phyloP scores from a whole-genome alignment of 164 flowering plant species.

The Amborella trichopoda region DNA sequence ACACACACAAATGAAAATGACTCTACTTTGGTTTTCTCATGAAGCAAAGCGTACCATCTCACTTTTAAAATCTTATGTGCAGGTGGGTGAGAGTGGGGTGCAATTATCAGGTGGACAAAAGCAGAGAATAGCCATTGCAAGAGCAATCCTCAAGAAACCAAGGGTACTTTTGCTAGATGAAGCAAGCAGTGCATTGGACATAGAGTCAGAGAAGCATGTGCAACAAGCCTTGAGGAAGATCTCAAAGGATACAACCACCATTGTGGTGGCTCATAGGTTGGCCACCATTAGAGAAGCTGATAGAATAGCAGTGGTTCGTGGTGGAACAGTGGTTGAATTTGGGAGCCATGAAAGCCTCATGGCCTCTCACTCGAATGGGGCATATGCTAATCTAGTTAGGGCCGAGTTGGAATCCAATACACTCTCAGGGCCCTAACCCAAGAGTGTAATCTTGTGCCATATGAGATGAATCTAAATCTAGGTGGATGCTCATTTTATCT shows the following conservation, averaged over 20 bases:
- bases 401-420: slow-evolving; percentile 56
- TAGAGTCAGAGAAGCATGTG: slow-evolving; percentile 66
- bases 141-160: slow-evolving; percentile 52
- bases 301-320: slow-evolving; percentile 40
- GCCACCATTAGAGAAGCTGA: slow-evolving; percentile 57
- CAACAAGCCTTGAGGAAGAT: slow-evolving; percentile 47
- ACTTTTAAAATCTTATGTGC: no score
- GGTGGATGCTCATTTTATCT: neutral
- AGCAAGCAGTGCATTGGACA: slow-evolving; percentile 72
- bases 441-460: neutral
- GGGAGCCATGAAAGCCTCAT: slow-evolving; percentile 59
- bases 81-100: slow-evolving; percentile 75
- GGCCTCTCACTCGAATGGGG: slow-evolving; percentile 35
- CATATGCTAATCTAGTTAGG: slow-evolving; percentile 43
- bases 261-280: slow-evolving; percentile 62
- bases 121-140: no score
- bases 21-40: no score
- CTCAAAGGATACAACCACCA: slow-evolving; percentile 37
- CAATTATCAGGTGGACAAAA: slow-evolving; percentile 70
- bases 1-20: no score
- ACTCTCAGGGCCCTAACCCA: slow-evolving; percentile 20
- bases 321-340: slow-evolving; percentile 38
- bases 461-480: neutral
- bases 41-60: no score
- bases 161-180: slow-evolving; percentile 52